Evolutionary conservation across 768 basidiomycete genomes (phyloP).

Genomic region (Suillus subluteus): DNA sequence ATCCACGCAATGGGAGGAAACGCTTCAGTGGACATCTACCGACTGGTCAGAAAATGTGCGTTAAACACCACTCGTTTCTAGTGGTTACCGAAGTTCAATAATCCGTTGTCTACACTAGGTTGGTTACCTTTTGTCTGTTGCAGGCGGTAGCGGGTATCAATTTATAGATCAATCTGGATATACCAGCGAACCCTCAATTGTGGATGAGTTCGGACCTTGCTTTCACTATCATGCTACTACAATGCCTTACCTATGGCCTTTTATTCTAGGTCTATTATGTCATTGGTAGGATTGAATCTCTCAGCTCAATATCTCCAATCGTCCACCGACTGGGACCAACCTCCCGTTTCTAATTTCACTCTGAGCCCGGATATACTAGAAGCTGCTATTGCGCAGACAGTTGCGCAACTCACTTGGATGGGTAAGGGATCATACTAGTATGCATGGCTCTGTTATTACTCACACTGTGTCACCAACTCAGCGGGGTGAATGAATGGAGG

Average conservation of each 20-base stretch:
- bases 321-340: too few relatives aligned
- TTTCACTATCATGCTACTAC: background rate
- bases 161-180: too few relatives aligned
- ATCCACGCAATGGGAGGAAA: background rate
- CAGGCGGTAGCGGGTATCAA: background rate
- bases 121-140: background rate
- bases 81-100: background rate
- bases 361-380: background rate
- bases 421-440: background rate
- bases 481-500: background rate
- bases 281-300: background rate
- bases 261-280: slow-evolving; percentile 7
- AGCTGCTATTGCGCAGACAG: slow-evolving; percentile 3
- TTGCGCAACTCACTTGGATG: slow-evolving; percentile 3
- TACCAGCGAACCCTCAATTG: background rate
- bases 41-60: background rate
- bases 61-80: background rate
- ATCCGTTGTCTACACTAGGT: background rate
- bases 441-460: background rate
- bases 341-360: background rate
- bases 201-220: background rate
- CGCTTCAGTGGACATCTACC: too few relatives aligned
- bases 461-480: background rate
- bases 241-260: background rate
- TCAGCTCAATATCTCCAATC: background rate